These are phyloP conservation scores for Ophiosphaerella korrae DNA, from an alignment of 2,329 filamentous ascomycete genomes.

Conservation along the genomic window DNA sequence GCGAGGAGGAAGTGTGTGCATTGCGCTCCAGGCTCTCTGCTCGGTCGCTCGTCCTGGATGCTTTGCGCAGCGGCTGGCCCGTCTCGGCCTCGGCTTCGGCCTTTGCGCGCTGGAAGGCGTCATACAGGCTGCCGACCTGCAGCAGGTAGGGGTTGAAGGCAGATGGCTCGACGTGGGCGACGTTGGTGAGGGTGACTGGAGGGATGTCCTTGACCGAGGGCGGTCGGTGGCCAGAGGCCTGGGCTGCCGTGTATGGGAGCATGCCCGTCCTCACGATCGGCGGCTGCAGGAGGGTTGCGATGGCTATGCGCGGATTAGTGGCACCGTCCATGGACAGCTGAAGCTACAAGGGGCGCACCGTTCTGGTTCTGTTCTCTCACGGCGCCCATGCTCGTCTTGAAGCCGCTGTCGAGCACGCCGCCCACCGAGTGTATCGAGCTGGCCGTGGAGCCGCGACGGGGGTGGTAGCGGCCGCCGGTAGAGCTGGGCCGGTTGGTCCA, in stretches of 20 bases:
- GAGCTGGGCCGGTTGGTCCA: constrained; percentile 53
- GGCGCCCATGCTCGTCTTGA: constrained; percentile 61
- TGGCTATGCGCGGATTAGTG: constrained; percentile 61
- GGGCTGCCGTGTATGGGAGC: constrained; percentile 74
- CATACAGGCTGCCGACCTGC: constrained; percentile 85
- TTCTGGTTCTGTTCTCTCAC: constrained; percentile 81
- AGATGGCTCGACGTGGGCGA: constrained; percentile 76
- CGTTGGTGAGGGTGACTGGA: constrained; percentile 87
- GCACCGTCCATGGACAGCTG: not conserved
- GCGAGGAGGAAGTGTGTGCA: constrained; percentile 47
- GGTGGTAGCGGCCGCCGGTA: constrained; percentile 53
- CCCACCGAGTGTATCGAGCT: constrained; percentile 89
- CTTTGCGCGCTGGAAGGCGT: constrained; percentile 83
- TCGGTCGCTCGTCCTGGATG: constrained; percentile 57
- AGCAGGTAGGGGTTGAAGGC: constrained; percentile 84
- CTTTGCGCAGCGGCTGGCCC: constrained; percentile 52
- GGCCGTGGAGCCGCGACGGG: constrained; percentile 78
- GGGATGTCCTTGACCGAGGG: constrained; percentile 90
- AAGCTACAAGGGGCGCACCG: constrained; percentile 57
- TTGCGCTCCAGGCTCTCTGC: constrained; percentile 54
- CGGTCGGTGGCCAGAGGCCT: constrained; percentile 75
- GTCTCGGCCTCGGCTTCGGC: constrained; percentile 72
- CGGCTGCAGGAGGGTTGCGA: constrained; percentile 89
- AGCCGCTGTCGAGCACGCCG: constrained; percentile 76
- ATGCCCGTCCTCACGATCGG: constrained; percentile 89